A percentile compares a stretch with the other conserved stretches of the same genome.
Evolutionary conservation across 2,329 filamentous ascomycete genomes (phyloP).

Genomic region (Aspergillus glaucus): DNA sequence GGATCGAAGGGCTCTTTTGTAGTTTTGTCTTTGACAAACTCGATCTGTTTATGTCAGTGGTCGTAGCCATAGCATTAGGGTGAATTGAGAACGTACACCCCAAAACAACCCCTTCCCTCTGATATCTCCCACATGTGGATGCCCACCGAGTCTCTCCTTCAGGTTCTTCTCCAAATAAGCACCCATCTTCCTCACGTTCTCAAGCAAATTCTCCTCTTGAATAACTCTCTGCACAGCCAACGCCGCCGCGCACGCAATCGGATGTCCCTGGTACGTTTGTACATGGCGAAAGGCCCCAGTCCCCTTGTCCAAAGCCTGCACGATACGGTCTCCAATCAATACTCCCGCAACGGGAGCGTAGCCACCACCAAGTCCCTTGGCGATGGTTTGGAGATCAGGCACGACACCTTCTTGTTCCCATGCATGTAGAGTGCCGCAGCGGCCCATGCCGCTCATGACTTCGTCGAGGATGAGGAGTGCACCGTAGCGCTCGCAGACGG

Average conservation of each 20-base stretch:
- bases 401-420: conserved; percentile 55
- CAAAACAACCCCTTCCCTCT: conserved; percentile 55
- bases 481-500: conserved; percentile 64
- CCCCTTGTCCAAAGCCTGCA: conserved; percentile 43
- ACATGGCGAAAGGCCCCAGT: conserved; percentile 51
- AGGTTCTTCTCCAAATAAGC: conserved; percentile 36
- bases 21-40: conserved; percentile 52
- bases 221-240: conserved; percentile 59
- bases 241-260: conserved; percentile 51
- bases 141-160: conserved; percentile 36
- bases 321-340: conserved; percentile 46
- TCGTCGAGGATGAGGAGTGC: conserved; percentile 74
- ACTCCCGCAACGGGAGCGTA: conserved; percentile 52
- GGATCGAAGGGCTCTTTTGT: conserved; percentile 51
- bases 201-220: conserved; percentile 50
- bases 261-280: conserved; percentile 57
- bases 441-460: conserved; percentile 61
- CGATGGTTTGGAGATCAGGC: conserved; percentile 55
- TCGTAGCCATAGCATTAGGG: neutral
- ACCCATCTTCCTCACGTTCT: conserved; percentile 54
- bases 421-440: conserved; percentile 52
- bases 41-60: conserved; percentile 34
- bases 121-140: conserved; percentile 52
- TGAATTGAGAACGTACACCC: conserved; percentile 42
- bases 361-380: conserved; percentile 54